Percentiles rank a stretch among this genome's conserved stretches.
Conservation (phyloP, 805 yeast genomes). For the Starmerella etchellsii region DNA sequence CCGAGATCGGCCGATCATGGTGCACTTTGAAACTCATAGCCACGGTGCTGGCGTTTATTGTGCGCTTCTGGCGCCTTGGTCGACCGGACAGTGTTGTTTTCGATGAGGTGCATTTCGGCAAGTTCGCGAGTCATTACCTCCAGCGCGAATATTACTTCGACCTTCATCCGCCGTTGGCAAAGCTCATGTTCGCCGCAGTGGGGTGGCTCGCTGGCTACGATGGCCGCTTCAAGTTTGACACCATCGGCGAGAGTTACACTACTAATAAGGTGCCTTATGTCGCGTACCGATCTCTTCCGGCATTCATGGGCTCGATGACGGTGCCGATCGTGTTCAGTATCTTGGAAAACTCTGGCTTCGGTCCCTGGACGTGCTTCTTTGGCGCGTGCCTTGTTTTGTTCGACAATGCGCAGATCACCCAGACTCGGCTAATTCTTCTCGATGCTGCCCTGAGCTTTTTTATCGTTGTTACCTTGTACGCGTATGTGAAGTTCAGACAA, state of each 20-base stretch:
- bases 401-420: slow-evolving; percentile 71
- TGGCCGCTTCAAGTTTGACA: slow-evolving; percentile 80
- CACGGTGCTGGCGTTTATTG: slow-evolving; percentile 50
- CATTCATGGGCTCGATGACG: slow-evolving; percentile 67
- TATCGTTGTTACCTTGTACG: slow-evolving; percentile 68
- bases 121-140: slow-evolving; percentile 84
- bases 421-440: slow-evolving; percentile 77
- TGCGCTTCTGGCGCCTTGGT: slow-evolving; percentile 64
- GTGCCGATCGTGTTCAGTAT: slow-evolving; percentile 83
- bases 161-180: slow-evolving; percentile 95
- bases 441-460: slow-evolving; percentile 86
- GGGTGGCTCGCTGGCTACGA: slow-evolving; percentile 79
- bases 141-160: slow-evolving; percentile 86
- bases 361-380: slow-evolving; percentile 62
- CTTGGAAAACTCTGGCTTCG: slow-evolving; percentile 58
- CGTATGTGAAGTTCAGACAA: slow-evolving; percentile 60
- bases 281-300: slow-evolving; percentile 75
- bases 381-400: slow-evolving; percentile 51
- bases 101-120: slow-evolving; percentile 84
- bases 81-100: slow-evolving; percentile 85
- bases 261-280: slow-evolving; percentile 62
- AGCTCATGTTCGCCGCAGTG: slow-evolving; percentile 77
- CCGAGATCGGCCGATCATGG: too few species aligned
- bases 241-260: slow-evolving; percentile 60
- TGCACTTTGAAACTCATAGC: slow-evolving; percentile 7